These are phyloP conservation scores for Paraconiothyrium sp. DNA, from an alignment of 2,329 filamentous ascomycete genomes.

Conservation along the genomic window DNA sequence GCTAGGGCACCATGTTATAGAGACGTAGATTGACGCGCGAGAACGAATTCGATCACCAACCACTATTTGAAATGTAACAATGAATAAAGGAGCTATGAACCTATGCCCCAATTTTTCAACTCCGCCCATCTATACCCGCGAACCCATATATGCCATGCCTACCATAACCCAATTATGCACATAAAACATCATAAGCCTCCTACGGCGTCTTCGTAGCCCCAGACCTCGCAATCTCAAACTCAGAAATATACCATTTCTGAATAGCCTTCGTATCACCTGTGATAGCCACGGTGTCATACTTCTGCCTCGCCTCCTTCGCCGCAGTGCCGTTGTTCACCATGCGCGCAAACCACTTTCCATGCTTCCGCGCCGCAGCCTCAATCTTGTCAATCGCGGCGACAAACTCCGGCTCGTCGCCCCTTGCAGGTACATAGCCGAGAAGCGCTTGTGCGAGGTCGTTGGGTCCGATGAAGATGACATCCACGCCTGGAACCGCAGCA, in stretches of 20 bases:
- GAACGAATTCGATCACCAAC: background rate
- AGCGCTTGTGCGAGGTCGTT: constrained; percentile 68
- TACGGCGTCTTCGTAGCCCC: background rate
- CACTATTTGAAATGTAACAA: background rate
- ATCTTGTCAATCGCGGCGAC: constrained; percentile 62
- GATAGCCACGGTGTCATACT: constrained; percentile 58
- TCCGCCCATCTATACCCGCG: constrained; percentile 2
- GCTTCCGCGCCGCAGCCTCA: constrained; percentile 64
- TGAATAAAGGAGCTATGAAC: background rate
- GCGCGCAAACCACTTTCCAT: constrained; percentile 72
- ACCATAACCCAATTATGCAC: background rate
- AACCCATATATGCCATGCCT: constrained; percentile 5
- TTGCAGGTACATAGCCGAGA: constrained; percentile 68
- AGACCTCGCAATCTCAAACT: constrained; percentile 31
- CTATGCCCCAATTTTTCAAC: constrained; percentile 10
- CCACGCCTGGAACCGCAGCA: constrained; percentile 67
- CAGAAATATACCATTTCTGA: constrained; percentile 59
- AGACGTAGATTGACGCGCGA: too few relatives aligned
- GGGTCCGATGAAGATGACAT: constrained; percentile 72
- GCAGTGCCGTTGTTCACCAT: constrained; percentile 55
- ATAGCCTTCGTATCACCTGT: constrained; percentile 59
- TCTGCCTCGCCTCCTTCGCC: constrained; percentile 51
- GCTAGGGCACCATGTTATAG: too few relatives aligned
- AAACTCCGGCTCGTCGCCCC: constrained; percentile 64
- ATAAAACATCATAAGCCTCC: background rate